phyloP scores from a whole-genome alignment of 495 filamentous ascomycete species.

The Hyaloscypha finlandica region DNA sequence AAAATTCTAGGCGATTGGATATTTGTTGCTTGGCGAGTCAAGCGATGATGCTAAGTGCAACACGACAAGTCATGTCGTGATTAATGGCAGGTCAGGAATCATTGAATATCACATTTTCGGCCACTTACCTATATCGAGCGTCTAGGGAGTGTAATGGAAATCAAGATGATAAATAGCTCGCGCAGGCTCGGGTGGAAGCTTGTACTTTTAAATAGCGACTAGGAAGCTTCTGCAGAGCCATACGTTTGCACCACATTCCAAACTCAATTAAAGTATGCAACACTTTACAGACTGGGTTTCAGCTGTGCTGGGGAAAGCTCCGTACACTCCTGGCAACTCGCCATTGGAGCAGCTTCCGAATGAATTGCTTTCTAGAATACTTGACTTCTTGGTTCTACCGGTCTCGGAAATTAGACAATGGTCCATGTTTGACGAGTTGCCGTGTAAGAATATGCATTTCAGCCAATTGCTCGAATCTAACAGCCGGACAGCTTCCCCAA shows the following conservation, averaged over 20 bases:
- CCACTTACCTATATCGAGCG: not conserved
- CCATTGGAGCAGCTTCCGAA: not conserved
- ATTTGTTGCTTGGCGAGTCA: slow-evolving; percentile 11
- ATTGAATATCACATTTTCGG: not conserved
- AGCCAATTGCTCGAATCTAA: not conserved
- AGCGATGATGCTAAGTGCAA: not conserved
- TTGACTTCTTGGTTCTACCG: not conserved
- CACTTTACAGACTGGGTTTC: not conserved
- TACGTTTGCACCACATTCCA: not conserved
- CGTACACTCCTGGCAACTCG: not conserved
- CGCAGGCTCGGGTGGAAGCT: not conserved
- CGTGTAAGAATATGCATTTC: not conserved
- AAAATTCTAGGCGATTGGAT: slow-evolving; percentile 10
- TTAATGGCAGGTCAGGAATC: not conserved
- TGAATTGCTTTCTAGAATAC: not conserved
- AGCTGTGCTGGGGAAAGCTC: not conserved
- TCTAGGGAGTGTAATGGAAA: not conserved
- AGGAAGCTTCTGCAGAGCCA: not conserved
- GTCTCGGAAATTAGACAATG: not conserved
- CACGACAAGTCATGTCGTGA: not conserved
- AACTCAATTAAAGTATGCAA: not conserved
- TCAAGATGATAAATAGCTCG: not conserved
- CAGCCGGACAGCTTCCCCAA: not conserved
- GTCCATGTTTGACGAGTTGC: not conserved
- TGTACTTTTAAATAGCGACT: not conserved